A percentile compares a stretch with the other conserved stretches of the same genome.
Conservation (phyloP, 1,284 basidiomycete genomes). For the Puccinia horiana region DNA sequence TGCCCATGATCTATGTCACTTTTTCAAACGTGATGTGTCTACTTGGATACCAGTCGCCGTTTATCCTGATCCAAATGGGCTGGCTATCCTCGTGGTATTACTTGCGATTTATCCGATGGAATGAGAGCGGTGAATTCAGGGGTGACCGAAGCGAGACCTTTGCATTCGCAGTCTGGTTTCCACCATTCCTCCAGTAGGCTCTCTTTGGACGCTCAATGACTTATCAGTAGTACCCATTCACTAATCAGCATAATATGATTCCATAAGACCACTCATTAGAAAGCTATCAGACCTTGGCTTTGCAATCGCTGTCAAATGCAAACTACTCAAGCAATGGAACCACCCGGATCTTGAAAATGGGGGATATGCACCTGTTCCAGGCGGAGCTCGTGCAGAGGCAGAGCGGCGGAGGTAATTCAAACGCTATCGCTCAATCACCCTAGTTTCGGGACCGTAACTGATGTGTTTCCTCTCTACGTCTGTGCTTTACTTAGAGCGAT, state of each 20-base stretch:
- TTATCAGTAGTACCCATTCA: background rate
- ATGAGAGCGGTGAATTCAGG: slow-evolving; percentile 65
- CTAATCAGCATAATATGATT: background rate
- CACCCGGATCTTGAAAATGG: slow-evolving; percentile 69
- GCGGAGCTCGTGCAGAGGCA: slow-evolving; percentile 88
- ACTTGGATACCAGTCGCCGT: slow-evolving; percentile 86
- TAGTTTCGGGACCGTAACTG: background rate
- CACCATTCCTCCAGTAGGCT: slow-evolving; percentile 81
- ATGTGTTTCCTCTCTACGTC: slow-evolving; percentile 27
- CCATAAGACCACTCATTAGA: slow-evolving; percentile 66
- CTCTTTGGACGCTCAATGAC: background rate
- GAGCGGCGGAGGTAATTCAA: slow-evolving; percentile 73
- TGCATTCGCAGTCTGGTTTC: slow-evolving; percentile 94
- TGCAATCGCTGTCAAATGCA: slow-evolving; percentile 65
- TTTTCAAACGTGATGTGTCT: slow-evolving; percentile 85
- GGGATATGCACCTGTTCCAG: slow-evolving; percentile 73
- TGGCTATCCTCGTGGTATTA: slow-evolving; percentile 96
- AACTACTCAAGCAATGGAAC: slow-evolving; percentile 78
- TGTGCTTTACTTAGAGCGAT: slow-evolving; percentile 67
- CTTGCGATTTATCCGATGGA: slow-evolving; percentile 85
- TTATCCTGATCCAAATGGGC: slow-evolving; percentile 94
- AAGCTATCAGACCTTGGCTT: slow-evolving; percentile 71
- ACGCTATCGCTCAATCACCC: background rate
- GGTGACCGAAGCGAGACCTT: slow-evolving; percentile 96
- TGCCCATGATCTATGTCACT: slow-evolving; percentile 91